Conservation (phyloP, 108 stramenopile species). For the Parmales sp. region DNA sequence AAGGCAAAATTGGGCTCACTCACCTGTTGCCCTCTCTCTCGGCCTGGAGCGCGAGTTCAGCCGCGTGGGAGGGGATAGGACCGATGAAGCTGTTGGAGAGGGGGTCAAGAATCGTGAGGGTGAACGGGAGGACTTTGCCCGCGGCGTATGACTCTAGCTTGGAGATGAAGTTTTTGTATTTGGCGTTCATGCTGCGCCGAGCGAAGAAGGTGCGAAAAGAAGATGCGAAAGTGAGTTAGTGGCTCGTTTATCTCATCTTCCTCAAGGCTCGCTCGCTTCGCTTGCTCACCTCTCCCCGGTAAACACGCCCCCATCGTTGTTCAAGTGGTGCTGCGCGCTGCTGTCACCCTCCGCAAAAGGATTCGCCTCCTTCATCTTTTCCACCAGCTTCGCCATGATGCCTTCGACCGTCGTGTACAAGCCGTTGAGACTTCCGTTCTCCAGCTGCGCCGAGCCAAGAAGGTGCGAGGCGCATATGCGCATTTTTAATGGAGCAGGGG, state of each 20-base stretch:
- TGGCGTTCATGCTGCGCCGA: no score
- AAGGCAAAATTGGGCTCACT: background rate
- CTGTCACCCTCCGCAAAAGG: constrained; percentile 67
- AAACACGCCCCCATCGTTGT: constrained; percentile 33
- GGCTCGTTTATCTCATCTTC: background rate
- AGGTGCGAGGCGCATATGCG: no score
- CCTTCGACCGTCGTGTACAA: constrained; percentile 85
- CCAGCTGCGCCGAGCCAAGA: no score
- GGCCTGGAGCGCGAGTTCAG: constrained; percentile 16
- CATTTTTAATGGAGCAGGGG: no score
- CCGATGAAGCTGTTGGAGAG: constrained; percentile 80
- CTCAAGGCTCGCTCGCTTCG: background rate
- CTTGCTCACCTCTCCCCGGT: background rate
- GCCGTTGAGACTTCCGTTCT: constrained; percentile 59
- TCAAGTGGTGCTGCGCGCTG: constrained; percentile 30
- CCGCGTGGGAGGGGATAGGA: constrained; percentile 23
- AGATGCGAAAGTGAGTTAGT: background rate
- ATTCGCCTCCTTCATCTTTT: constrained; percentile 42
- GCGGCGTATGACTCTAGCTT: constrained; percentile 32
- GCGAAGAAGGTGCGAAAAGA: constrained; percentile 10
- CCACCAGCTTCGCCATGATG: constrained; percentile 53
- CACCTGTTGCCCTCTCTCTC: constrained; percentile 26
- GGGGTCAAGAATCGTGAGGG: constrained; percentile 64
- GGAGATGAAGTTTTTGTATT: constrained; percentile 35
- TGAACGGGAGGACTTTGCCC: constrained; percentile 62